Percentiles rank a stretch among this genome's conserved stretches.
Conservation (phyloP, 345 rosid genomes). For the Hevea brasiliensis region DNA sequence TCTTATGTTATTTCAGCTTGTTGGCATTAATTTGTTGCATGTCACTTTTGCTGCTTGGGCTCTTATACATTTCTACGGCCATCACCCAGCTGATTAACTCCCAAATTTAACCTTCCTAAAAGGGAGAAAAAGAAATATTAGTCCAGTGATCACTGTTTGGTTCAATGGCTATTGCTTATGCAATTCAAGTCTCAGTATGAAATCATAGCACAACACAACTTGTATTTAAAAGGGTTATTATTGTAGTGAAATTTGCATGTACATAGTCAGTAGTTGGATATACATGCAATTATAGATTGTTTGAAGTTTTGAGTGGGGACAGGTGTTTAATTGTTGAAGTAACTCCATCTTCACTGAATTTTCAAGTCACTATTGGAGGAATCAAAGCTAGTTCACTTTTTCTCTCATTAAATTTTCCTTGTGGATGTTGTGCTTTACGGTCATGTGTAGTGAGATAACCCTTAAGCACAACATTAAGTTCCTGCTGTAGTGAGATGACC, state of each 20-base stretch:
- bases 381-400: not conserved
- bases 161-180: not conserved
- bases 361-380: not conserved
- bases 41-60: not conserved
- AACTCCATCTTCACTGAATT: not conserved
- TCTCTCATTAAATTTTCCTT: no score
- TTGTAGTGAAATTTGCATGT: not conserved
- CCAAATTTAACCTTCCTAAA: not conserved
- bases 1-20: not conserved
- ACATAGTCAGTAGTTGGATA: no score
- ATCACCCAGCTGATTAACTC: not conserved
- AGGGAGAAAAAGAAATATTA: not conserved
- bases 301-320: no score
- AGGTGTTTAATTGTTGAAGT: not conserved
- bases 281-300: no score
- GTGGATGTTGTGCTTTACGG: not conserved
- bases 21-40: not conserved
- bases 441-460: not conserved
- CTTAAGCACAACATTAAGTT: no score
- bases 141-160: not conserved
- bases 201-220: not conserved
- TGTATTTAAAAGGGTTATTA: not conserved
- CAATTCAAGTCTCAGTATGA: not conserved
- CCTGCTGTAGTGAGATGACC: not conserved
- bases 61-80: not conserved